A percentile compares a stretch with the other conserved stretches of the same genome.
Evolutionary conservation across 2,329 filamentous ascomycete genomes (phyloP).

Genomic region (Byssothecium circinans): DNA sequence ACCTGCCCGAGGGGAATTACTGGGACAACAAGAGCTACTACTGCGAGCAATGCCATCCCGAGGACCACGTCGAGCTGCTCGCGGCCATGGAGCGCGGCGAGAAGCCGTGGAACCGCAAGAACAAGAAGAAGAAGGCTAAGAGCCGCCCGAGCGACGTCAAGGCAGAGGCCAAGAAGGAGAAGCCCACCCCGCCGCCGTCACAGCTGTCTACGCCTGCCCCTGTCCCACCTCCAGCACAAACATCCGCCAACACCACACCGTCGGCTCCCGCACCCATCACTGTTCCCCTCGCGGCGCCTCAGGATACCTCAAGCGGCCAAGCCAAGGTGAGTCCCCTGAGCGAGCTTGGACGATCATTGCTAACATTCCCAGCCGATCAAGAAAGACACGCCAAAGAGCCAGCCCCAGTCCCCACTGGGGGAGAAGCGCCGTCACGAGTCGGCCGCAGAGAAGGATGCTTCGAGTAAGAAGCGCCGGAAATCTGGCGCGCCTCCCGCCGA

Average conservation of each 20-base stretch:
- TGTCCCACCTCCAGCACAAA: slow-evolving; percentile 15
- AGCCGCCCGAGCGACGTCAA: slow-evolving; percentile 64
- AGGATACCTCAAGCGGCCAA: slow-evolving; percentile 28
- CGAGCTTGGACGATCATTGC: not conserved
- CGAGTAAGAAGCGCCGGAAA: slow-evolving; percentile 42
- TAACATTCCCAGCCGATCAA: slow-evolving; percentile 19
- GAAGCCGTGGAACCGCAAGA: slow-evolving; percentile 74
- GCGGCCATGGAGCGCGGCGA: slow-evolving; percentile 78
- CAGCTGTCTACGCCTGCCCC: slow-evolving; percentile 8
- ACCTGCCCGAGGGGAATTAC: slow-evolving; percentile 72
- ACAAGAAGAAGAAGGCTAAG: slow-evolving; percentile 64
- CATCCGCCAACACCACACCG: slow-evolving; percentile 11
- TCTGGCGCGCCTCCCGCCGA: slow-evolving; percentile 34
- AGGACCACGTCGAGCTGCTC: slow-evolving; percentile 79
- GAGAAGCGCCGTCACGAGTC: slow-evolving; percentile 43
- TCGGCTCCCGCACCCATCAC: slow-evolving; percentile 3
- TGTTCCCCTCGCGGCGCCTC: slow-evolving; percentile 5
- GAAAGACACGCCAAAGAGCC: slow-evolving; percentile 28
- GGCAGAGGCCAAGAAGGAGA: slow-evolving; percentile 49
- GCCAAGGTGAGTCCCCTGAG: slow-evolving; percentile 21
- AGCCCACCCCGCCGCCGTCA: slow-evolving; percentile 20
- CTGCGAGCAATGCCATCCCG: slow-evolving; percentile 85
- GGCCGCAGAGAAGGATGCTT: slow-evolving; percentile 32
- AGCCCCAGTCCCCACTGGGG: slow-evolving; percentile 39
- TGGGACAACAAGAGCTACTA: slow-evolving; percentile 63